These are phyloP conservation scores for Cochlearia excelsa DNA, from an alignment of 345 rosid species.

Conservation along the genomic window DNA sequence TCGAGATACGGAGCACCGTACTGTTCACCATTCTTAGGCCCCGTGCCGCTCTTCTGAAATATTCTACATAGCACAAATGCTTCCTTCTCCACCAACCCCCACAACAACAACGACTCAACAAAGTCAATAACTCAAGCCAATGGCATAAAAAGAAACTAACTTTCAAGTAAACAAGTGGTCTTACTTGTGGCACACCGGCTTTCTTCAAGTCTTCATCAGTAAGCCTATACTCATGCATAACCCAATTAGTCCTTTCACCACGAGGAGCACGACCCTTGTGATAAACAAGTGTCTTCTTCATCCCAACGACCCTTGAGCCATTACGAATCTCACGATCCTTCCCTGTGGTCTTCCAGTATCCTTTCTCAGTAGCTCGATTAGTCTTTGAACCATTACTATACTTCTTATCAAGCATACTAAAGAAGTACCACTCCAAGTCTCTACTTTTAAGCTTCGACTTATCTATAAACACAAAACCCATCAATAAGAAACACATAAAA, in stretches of 20 bases:
- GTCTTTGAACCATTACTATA: conserved; percentile 84
- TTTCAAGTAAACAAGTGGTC: conserved; percentile 21
- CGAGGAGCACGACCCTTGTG: conserved; percentile 88
- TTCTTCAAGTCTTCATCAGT: conserved; percentile 66
- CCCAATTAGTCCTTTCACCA: conserved; percentile 93
- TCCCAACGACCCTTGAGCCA: conserved; percentile 55
- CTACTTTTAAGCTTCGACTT: conserved; percentile 81
- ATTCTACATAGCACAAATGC: conserved; percentile 86
- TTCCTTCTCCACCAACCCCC: conserved; percentile 49
- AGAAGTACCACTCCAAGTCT: conserved; percentile 97
- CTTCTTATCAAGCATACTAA: conserved; percentile 77
- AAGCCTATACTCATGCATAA: conserved; percentile 94
- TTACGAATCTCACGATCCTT: conserved; percentile 67
- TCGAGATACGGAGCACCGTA: conserved; percentile 96
- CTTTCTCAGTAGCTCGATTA: conserved; percentile 90
- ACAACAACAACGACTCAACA: conserved; percentile 10
- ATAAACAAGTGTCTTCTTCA: conserved; percentile 97
- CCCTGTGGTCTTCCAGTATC: conserved; percentile 98
- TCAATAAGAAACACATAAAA: neutral
- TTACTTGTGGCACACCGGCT: conserved; percentile 64
- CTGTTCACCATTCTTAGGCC: conserved; percentile 97
- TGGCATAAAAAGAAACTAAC: neutral
- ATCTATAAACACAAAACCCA: conserved; percentile 35
- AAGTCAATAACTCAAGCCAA: conserved; percentile 20
- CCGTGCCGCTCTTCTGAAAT: conserved; percentile 92